A percentile compares a stretch with the other conserved stretches of the same genome.
Conservation (phyloP, 176 grass and related monocot genomes). For the Panicum miliaceum region DNA sequence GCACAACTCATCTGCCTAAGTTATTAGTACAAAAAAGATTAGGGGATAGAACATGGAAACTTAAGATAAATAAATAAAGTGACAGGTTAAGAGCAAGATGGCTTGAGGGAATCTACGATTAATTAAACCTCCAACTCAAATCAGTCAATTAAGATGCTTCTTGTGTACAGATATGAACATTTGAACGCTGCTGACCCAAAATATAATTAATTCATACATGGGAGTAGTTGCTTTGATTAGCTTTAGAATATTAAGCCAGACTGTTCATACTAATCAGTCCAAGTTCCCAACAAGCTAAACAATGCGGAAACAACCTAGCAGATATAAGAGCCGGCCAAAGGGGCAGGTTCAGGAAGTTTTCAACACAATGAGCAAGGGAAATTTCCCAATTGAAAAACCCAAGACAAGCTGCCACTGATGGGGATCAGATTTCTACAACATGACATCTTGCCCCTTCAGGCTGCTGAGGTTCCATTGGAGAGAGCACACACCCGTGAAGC, state of each 20-base stretch:
- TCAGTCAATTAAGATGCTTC: constrained; percentile 9
- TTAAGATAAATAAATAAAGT: constrained; percentile 1
- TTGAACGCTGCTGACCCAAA: not conserved
- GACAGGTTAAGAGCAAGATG: not conserved
- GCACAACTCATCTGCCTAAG: not conserved
- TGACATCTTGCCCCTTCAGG: not conserved
- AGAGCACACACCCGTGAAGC: not conserved
- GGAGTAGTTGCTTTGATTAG: constrained; percentile 1
- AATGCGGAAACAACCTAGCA: not conserved
- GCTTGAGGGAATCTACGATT: not conserved
- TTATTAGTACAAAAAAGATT: not conserved
- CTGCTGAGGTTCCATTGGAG: not conserved
- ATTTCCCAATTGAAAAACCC: not conserved
- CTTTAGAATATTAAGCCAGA: not conserved
- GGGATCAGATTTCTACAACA: not conserved
- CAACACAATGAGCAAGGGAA: not conserved
- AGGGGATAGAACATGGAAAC: not conserved
- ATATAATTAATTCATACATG: not conserved
- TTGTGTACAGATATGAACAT: not conserved
- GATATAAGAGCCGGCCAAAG: not conserved
- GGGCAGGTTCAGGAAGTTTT: constrained; percentile 2
- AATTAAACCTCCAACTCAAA: not conserved
- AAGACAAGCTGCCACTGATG: not conserved
- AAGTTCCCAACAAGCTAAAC: not conserved
- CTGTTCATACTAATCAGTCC: not conserved